Base-by-base conservation (phyloP, 139 green algal species). In the Coelastrella sp. region DNA sequence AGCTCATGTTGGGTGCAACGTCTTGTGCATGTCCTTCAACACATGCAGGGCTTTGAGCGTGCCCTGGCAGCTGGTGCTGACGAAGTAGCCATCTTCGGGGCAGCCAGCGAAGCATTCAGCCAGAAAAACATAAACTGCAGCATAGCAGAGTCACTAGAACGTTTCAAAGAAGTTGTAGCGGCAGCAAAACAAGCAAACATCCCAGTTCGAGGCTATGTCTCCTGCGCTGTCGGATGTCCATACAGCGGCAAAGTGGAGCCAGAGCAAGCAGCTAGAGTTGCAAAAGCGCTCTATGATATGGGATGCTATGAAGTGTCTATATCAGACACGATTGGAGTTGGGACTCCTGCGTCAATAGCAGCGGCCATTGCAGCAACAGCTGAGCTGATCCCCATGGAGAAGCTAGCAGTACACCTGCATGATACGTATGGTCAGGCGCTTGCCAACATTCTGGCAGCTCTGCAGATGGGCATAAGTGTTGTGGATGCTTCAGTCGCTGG, bases 291-390 rank as follows among this genome's bases (percentile, higher is more conserved):
- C 53, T 50, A 92, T 78, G 85, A 95, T 51, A 96, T 99, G 95
- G 96, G 96, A 5, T 99, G 96, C 92, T 98, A 98, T 84, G 94
- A 99, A 76, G 90, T 99, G 25, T 96, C 93, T 21, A 94, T 99
- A 82, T 94, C 93, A 0, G 96, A 99, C 89, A 99, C 96, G 0
- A 97, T 95, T 11, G 96, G 96, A 0, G 93, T 97, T 27, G 96
- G 93, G 30, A 99, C 96, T 1, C 91, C 95, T 0, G 90, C 86
- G 0, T 90, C 84, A 6, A 90, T 98, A 48, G 88, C 87, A 25
- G 77, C 73, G 30, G 95, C 98, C 92, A 92, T 98, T 57, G 50
- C 93, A 75, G 93, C 78, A 35, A 76, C 60, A 23, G 78, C 60
- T 2, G 78, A 60, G 40, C 40, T 84, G 27, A 68, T 98, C 32